phyloP scores from a whole-genome alignment of 2,329 filamentous ascomycete genomes.

The Colletotrichum siamense region DNA sequence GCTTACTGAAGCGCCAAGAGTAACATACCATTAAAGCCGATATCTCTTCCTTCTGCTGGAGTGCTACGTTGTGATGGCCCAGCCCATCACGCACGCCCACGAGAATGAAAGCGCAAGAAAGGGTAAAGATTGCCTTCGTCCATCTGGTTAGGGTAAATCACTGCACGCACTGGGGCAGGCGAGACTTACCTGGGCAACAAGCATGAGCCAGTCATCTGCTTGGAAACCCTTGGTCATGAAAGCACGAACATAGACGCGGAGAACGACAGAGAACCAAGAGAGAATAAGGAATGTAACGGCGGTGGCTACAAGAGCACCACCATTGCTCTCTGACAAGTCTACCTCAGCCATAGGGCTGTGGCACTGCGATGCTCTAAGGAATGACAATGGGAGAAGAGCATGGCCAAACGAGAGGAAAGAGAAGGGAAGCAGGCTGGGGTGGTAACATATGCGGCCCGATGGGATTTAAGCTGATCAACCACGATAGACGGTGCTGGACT shows the following conservation, averaged over 20 bases:
- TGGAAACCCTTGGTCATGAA: conserved; percentile 50
- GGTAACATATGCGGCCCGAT: not conserved
- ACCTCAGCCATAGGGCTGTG: conserved; percentile 35
- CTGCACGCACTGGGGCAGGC: not conserved
- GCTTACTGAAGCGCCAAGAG: not conserved
- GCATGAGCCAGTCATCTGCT: conserved; percentile 60
- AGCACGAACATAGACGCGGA: conserved; percentile 50
- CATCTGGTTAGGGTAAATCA: not conserved
- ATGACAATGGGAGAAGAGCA: not conserved
- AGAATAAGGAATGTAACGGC: conserved; percentile 41
- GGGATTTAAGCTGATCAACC: not conserved
- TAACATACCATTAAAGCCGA: conserved; percentile 49
- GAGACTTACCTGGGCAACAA: conserved; percentile 48
- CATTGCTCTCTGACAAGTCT: conserved; percentile 44
- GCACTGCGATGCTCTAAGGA: not conserved
- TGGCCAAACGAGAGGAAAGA: not conserved
- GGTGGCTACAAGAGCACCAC: conserved; percentile 39
- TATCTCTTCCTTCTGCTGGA: conserved; percentile 44
- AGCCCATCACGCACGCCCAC: conserved; percentile 47
- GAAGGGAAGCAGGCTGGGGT: not conserved
- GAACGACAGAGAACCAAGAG: conserved; percentile 46
- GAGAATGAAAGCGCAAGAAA: conserved; percentile 52
- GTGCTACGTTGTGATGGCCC: conserved; percentile 52
- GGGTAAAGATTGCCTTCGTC: conserved; percentile 48
- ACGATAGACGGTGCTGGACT: not conserved